Base-by-base conservation (phyloP, 495 filamentous ascomycete species). In the Niebla homalea region DNA sequence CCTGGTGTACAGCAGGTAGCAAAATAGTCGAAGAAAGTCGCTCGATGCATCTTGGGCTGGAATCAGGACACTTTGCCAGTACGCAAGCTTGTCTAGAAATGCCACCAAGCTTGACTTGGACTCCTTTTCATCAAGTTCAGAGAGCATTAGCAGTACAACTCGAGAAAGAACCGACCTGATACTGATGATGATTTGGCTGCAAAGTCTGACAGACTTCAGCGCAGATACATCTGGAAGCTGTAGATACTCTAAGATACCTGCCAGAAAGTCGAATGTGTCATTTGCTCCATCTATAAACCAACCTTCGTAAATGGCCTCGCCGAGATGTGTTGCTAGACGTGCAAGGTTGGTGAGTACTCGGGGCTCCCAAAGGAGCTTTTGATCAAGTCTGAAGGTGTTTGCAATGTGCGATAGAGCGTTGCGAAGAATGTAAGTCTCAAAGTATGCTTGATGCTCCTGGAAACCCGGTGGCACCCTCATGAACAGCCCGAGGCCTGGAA, bases 51-150 rank as follows among this genome's bases (percentile, higher is more conserved):
- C 81, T 7, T 87, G 75, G 23, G 83, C 75, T 26, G 79, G 78
- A n/a, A 96, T 69, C 32, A 96, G 74, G 21, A 94, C 84, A 12
- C 84, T 85, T 61, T 97, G 92, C 92, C 92, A 98, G 62, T 97
- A 97, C 2, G 83, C 76, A 55, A 98, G 74, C 57, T 87, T 90
- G 37, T 86, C 73, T 63, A 98, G 72, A 46, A 88, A 85, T 6
- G 69, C 62, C 4, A 84, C 62, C 4, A 83, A 75, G 29, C 85
- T 77, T 8, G 66, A 52, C 29, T 78, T 71, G 32, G 75, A 67
- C 3, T 66, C 68, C 46, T 77, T 67, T 29, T 85, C 80, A 47
- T 89, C 83, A 47, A 86, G 74, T 57, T 95, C 87, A 3, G 88
- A 94, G 15, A 98, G 71, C 49, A 83, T 73, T 20, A 95, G 77